These are phyloP conservation scores for Venturia effusa DNA, from an alignment of 2,329 filamentous ascomycete genomes.

Conservation along the genomic window DNA sequence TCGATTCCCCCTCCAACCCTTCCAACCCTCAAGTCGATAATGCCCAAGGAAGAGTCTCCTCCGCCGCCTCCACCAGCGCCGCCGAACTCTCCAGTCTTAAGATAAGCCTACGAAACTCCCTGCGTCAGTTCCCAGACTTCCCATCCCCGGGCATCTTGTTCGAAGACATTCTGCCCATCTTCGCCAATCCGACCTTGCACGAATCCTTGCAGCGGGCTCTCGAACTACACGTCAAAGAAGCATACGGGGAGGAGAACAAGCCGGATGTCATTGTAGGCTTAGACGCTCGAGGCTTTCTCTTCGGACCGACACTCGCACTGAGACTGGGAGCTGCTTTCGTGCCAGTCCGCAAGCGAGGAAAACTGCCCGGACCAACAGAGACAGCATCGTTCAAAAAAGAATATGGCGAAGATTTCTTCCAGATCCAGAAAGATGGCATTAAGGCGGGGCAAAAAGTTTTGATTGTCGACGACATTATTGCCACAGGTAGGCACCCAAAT, in stretches of 20 bases:
- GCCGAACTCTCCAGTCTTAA: slow-evolving; percentile 52
- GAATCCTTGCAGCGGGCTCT: slow-evolving; percentile 70
- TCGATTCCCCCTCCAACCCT: slow-evolving; percentile 20
- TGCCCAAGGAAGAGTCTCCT: slow-evolving; percentile 37
- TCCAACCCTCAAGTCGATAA: slow-evolving; percentile 24
- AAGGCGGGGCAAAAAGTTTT: slow-evolving; percentile 80
- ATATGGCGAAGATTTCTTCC: slow-evolving; percentile 89
- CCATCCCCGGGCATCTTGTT: slow-evolving; percentile 87
- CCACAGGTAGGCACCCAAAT: slow-evolving; percentile 56
- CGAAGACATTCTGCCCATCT: slow-evolving; percentile 95
- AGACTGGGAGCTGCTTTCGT: slow-evolving; percentile 77
- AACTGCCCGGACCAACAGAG: slow-evolving; percentile 80
- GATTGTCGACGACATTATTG: slow-evolving; percentile 96
- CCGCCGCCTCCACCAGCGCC: slow-evolving; percentile 38
- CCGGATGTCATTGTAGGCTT: slow-evolving; percentile 89
- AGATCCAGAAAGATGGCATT: slow-evolving; percentile 84
- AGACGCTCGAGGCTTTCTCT: slow-evolving; percentile 90
- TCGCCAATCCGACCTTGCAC: slow-evolving; percentile 67
- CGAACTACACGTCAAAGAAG: slow-evolving; percentile 65
- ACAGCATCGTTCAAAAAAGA: slow-evolving; percentile 89
- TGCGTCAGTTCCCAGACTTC: slow-evolving; percentile 87
- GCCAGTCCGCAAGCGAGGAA: slow-evolving; percentile 88
- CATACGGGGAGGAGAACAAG: slow-evolving; percentile 46
- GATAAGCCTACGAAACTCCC: slow-evolving; percentile 55
- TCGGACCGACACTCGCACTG: slow-evolving; percentile 81